These are phyloP conservation scores for Tulasnella sp. DNA, from an alignment of 768 basidiomycete species.

Conservation along the genomic window DNA sequence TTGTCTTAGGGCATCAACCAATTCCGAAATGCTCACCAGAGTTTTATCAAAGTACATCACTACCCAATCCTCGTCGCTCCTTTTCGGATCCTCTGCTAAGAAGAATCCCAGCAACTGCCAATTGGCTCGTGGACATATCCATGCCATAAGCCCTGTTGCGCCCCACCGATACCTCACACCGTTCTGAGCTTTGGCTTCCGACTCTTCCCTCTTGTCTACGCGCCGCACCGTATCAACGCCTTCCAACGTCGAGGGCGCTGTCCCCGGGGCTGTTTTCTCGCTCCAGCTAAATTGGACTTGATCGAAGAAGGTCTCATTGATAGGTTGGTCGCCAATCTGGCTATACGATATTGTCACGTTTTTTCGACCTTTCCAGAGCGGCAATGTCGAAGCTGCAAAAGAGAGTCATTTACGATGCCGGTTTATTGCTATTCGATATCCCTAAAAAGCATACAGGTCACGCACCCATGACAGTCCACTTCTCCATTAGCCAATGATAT, in stretches of 20 bases:
- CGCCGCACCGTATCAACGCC: neutral
- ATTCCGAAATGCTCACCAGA: constrained; percentile 5
- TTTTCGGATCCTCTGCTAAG: neutral
- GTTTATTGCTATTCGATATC: no score
- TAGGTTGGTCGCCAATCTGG: neutral
- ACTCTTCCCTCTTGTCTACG: neutral
- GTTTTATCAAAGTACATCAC: constrained; percentile 10
- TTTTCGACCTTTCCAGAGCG: constrained; percentile 8
- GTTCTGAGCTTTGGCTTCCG: neutral
- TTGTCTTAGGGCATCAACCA: neutral
- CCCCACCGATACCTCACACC: constrained; percentile 5
- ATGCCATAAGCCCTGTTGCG: neutral
- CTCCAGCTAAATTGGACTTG: neutral
- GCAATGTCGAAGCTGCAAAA: constrained; percentile 9
- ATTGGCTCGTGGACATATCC: neutral
- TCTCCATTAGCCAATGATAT: constrained; percentile 5
- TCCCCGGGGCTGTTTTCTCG: neutral
- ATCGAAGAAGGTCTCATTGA: neutral
- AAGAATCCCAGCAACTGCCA: constrained; percentile 13
- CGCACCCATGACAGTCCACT: constrained; percentile 4
- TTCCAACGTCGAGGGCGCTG: neutral
- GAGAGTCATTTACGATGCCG: neutral
- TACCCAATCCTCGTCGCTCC: constrained; percentile 9
- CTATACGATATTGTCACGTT: constrained; percentile 8
- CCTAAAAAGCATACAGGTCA: neutral